phyloP scores from a whole-genome alignment of 768 basidiomycete species.

The Tubosaeta sp. region DNA sequence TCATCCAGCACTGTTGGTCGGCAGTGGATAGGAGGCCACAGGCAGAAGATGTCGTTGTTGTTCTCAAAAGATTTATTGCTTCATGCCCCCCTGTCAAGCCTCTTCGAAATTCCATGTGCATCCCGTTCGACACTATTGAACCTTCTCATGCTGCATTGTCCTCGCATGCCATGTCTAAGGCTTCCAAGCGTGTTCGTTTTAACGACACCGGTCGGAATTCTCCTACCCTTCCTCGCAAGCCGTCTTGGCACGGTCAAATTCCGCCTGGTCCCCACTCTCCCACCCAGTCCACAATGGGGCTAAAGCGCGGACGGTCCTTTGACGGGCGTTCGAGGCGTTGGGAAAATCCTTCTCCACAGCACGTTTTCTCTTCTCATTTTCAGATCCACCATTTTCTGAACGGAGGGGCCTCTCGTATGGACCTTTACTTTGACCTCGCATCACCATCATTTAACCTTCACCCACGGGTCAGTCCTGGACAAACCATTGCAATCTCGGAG shows the following conservation, averaged over 20 bases:
- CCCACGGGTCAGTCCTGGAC: neutral
- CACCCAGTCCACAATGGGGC: too few relatives aligned
- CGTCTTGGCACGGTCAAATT: too few relatives aligned
- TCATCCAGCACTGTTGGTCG: constrained; percentile 5
- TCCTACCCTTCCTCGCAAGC: too few relatives aligned
- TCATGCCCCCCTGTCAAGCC: neutral
- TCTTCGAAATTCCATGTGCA: neutral
- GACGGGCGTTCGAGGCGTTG: too few relatives aligned
- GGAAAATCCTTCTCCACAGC: too few relatives aligned
- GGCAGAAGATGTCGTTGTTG: neutral
- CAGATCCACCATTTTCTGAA: neutral
- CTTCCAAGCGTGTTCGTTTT: too few relatives aligned
- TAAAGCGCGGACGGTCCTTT: too few relatives aligned
- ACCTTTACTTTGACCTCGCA: neutral
- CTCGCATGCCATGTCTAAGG: neutral
- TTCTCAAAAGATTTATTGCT: neutral
- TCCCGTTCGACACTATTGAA: neutral
- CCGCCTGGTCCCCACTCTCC: too few relatives aligned
- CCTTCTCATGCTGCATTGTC: neutral
- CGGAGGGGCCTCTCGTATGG: neutral
- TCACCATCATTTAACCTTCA: neutral
- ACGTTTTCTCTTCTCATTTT: neutral
- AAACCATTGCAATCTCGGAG: neutral
- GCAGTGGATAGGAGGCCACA: neutral
- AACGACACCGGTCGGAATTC: too few relatives aligned